Percentiles rank a stretch among this genome's conserved stretches.
These are phyloP conservation scores for Sporothrix pseudoabietina DNA, from an alignment of 2,329 filamentous ascomycete genomes.

Conservation along the genomic window DNA sequence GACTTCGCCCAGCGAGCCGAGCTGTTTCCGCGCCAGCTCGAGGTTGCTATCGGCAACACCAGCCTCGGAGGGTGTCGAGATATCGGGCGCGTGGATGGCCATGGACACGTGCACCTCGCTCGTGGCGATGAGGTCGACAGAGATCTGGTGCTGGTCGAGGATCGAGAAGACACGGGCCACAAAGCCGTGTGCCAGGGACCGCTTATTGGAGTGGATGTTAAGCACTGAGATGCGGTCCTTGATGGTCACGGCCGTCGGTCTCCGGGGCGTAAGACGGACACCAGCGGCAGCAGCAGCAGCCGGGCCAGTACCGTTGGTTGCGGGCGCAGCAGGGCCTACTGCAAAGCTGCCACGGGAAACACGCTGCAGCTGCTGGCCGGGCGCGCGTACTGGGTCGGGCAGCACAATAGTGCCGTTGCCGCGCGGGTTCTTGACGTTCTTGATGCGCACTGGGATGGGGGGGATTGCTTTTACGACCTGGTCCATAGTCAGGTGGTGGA, in stretches of 20 bases:
- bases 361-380: conserved; percentile 61
- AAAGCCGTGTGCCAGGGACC: conserved; percentile 93
- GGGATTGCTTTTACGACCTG: conserved; percentile 81
- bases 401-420: conserved; percentile 80
- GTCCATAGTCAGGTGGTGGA: conserved; percentile 98
- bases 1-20: conserved; percentile 82
- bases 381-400: conserved; percentile 65
- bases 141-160: conserved; percentile 81
- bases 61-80: conserved; percentile 46
- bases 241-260: conserved; percentile 89
- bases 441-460: conserved; percentile 83
- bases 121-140: conserved; percentile 94
- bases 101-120: conserved; percentile 97
- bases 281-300: conserved; percentile 31
- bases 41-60: conserved; percentile 54
- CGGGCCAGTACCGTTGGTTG: conserved; percentile 5
- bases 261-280: conserved; percentile 64
- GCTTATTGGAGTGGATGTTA: conserved; percentile 97
- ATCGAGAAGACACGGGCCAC: conserved; percentile 92
- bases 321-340: neutral
- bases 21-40: conserved; percentile 53
- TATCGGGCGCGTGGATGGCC: conserved; percentile 83
- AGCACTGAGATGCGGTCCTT: conserved; percentile 97
- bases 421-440: conserved; percentile 85
- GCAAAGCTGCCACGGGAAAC: conserved; percentile 30